Base-by-base conservation (phyloP, 495 filamentous ascomycete species). In the Lentithecium fluviatile region DNA sequence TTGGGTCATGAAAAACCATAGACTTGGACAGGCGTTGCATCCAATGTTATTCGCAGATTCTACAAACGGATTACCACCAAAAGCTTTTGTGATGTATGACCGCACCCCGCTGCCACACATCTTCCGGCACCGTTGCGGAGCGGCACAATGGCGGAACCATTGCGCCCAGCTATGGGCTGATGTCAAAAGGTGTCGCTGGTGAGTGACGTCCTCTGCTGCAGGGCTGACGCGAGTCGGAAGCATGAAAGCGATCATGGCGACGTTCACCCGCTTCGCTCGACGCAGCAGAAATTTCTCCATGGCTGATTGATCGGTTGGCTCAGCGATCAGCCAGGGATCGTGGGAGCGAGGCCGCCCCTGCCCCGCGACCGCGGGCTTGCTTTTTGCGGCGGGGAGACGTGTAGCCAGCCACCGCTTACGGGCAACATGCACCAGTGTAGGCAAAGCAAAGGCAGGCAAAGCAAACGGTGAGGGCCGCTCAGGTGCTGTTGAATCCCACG, bases 151-250 rank as follows among this genome's bases (percentile, higher is more conserved):
- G n/a, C n/a, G 32, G 17, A 48, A 40, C 1, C n/a, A 6, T 38
- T 15, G 24, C 37, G 23, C 15, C 25, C 15, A 2, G 6, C 10
- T 6, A n/a, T 49, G 55, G 40, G 17, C 17, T 25, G 17, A 32
- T n/a, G 11, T 20, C 23, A 43, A 2, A 32, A 12, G 12, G 19
- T 19, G 45, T 17, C 26, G 40, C 5, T 15, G 40, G 19, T 6
- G 29, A 59, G 56, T 59, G 46, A 59, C 56, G 56, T 59, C 17
- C 56, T 10, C 55, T 32, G 23, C 17, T 60, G 58, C 58, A 60
- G 49, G 58, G 43, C 53, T 34, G 49, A 26, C 49, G 49, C 45
- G 1, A 46, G 29, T 19, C 10, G 47, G 13, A 17, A 23, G 13
- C 11, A 10, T 7, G 47, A 50, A 13, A 23, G 17, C 23, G 12